Percentiles rank a stretch among this genome's conserved stretches.
Conservation (phyloP, 495 filamentous ascomycete genomes). For the Monascus purpureus region DNA sequence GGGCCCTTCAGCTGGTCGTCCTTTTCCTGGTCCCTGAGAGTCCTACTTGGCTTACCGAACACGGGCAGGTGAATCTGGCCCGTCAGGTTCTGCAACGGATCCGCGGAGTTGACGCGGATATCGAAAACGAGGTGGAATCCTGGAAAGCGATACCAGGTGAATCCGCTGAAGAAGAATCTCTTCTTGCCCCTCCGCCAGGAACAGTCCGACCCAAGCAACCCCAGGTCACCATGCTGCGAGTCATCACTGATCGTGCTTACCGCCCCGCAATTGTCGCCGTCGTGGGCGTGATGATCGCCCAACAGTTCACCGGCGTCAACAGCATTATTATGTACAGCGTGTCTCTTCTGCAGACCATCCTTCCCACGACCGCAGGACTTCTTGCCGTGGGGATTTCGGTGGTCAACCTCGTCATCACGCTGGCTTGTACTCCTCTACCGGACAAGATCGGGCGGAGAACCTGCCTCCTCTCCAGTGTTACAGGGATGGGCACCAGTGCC, state of each 20-base stretch:
- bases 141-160: conserved; percentile 41
- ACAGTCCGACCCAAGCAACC: conserved; percentile 12
- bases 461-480: conserved; percentile 65
- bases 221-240: conserved; percentile 52
- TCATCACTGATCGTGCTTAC: conserved; percentile 48
- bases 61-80: conserved; percentile 46
- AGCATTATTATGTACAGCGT: conserved; percentile 98
- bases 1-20: conserved; percentile 46
- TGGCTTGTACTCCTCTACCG: conserved; percentile 64
- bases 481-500: conserved; percentile 68
- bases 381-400: conserved; percentile 75
- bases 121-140: conserved; percentile 56
- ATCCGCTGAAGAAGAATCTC: conserved; percentile 30
- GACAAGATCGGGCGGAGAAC: conserved; percentile 77
- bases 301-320: conserved; percentile 90
- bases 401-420: conserved; percentile 74
- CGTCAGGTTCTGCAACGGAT: conserved; percentile 56
- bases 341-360: conserved; percentile 59
- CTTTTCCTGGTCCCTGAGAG: conserved; percentile 67
- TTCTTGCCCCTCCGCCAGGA: conserved; percentile 26
- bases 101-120: conserved; percentile 50
- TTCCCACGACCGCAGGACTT: conserved; percentile 62
- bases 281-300: conserved; percentile 78
- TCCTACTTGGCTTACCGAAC: conserved; percentile 68
- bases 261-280: conserved; percentile 73